phyloP scores from a whole-genome alignment of 202 grass and related monocot species.

The Zizania palustris region DNA sequence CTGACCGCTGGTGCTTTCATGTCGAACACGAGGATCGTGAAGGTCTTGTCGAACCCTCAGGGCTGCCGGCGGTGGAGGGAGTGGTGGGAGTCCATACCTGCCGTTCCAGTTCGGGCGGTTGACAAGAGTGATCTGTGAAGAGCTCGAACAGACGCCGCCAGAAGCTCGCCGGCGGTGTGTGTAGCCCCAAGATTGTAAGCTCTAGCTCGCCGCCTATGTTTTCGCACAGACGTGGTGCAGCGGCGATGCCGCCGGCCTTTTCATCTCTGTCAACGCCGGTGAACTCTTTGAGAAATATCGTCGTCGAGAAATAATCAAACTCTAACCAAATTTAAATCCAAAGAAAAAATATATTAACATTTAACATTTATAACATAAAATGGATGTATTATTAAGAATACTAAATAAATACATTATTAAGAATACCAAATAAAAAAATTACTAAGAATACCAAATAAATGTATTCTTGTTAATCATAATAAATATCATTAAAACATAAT shows the following conservation, averaged over 20 bases:
- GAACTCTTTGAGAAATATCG: background rate
- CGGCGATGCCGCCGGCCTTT: background rate
- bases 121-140: slow-evolving; percentile 32
- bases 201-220: background rate
- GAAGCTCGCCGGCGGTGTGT: background rate
- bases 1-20: slow-evolving; percentile 22
- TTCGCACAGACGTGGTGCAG: background rate
- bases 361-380: too few species aligned
- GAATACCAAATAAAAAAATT: too few species aligned
- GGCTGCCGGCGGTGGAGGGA: slow-evolving; percentile 73
- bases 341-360: too few species aligned
- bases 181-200: too few species aligned
- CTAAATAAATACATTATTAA: too few species aligned
- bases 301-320: background rate
- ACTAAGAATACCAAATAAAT: too few species aligned
- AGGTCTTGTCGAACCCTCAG: slow-evolving; percentile 50
- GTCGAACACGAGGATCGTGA: slow-evolving; percentile 43
- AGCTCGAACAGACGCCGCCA: background rate
- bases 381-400: too few species aligned
- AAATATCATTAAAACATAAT: too few species aligned
- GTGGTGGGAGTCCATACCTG: slow-evolving; percentile 94
- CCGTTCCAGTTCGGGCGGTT: slow-evolving; percentile 58
- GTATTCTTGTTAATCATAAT: too few species aligned
- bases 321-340: too few species aligned
- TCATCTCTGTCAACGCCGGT: background rate